phyloP scores from a whole-genome alignment of 1,284 basidiomycete genomes.

The Fomitopsis schrenkii region DNA sequence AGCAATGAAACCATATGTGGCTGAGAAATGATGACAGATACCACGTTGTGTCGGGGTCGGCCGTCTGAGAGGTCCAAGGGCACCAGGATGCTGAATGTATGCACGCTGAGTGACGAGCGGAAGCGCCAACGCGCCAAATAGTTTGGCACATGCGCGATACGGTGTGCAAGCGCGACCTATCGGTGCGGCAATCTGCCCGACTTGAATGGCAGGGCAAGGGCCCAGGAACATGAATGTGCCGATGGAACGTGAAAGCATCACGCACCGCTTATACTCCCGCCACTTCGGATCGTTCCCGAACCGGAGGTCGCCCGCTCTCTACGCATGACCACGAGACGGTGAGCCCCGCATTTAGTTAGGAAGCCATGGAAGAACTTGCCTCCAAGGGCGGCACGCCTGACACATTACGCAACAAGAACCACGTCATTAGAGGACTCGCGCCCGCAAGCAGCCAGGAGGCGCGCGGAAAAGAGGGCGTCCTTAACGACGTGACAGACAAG shows the following conservation, averaged over 20 bases:
- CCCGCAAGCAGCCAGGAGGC: slow-evolving; percentile 46
- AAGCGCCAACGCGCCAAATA: not conserved
- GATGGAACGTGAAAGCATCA: slow-evolving; percentile 3
- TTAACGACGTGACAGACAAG: slow-evolving; percentile 48
- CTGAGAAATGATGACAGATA: not conserved
- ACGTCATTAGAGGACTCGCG: slow-evolving; percentile 65
- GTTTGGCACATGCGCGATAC: not conserved
- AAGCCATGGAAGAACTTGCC: slow-evolving; percentile 15
- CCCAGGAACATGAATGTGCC: slow-evolving; percentile 2
- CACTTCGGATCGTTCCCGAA: slow-evolving; percentile 62
- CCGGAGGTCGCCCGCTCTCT: slow-evolving; percentile 58
- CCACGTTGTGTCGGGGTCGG: not conserved
- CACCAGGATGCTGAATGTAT: not conserved
- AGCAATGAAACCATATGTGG: slow-evolving; percentile 1
- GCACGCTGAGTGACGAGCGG: not conserved
- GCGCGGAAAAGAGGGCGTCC: slow-evolving; percentile 40
- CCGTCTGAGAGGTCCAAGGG: not conserved
- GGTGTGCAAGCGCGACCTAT: not conserved
- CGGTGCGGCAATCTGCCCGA: not conserved
- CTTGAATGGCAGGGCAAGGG: not conserved
- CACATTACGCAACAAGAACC: slow-evolving; percentile 52
- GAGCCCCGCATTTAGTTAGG: not conserved
- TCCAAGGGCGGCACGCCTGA: slow-evolving; percentile 73
- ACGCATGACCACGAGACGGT: slow-evolving; percentile 5
- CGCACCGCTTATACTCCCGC: slow-evolving; percentile 63